Base-by-base conservation (phyloP, 352 stramenopile genomes). In the Phytophthora citricola region DNA sequence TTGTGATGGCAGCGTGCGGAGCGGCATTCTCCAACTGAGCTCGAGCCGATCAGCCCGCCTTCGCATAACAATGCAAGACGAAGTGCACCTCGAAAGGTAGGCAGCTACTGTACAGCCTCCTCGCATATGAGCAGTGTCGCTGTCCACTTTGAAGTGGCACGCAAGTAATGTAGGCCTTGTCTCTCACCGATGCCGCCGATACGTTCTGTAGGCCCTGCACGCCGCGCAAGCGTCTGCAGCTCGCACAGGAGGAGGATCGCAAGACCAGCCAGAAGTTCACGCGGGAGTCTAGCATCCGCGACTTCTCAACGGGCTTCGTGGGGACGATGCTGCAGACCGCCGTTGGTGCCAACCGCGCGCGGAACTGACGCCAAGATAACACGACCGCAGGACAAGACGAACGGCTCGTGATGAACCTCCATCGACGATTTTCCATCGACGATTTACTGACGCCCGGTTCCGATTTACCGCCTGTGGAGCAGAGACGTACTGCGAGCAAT, bases 221-320 rank as follows among this genome's bases (percentile, higher is more conserved):
- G 12, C 81, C 81, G 11, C 73, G 78, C 24, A 90, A 91, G 75
- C 83, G 78, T 6, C 67, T 92, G 17, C 76, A 87, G 56, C 63
- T 79, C 20, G 83, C 81, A 20, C 71, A 79, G 43, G 66, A 79
- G 58, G 72, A 81, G 53, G 79, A 91, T 51, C 75, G 76, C 44
- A 79, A 91, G 49, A 82, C 63, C 17, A 61, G 41, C 11, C 64
- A 58, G 34, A 63, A 62, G 17, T 58, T 67, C 47, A 62, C 59
- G 43, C 68, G 58, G 15, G 56, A 65, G n/a, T 29, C 55, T 31
- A 77, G 49, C 53, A 56, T 90, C 45, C 79, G 75, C 22, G 64
- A 76, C 26, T 86, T 89, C 62, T 84, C 77, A 31, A 45, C 77
- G 12, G 74, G 15, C 57, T 87, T 84, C 53, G 79, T 89, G 29